These are phyloP conservation scores for Hypoxylon trugodes DNA, from an alignment of 495 filamentous ascomycete genomes.

Conservation along the genomic window DNA sequence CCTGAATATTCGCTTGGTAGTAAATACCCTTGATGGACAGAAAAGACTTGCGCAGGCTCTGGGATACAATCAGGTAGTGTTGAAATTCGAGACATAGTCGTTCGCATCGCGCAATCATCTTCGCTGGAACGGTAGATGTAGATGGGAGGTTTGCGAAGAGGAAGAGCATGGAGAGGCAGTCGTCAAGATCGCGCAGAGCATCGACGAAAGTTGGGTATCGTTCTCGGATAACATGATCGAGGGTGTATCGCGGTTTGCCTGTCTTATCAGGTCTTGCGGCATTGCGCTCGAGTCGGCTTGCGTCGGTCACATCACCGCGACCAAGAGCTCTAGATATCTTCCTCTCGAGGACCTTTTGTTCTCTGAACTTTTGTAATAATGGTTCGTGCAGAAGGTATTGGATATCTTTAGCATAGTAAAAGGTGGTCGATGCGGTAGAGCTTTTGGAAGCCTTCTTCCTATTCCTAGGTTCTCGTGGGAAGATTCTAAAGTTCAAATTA, in stretches of 20 bases:
- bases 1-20: conserved; percentile 97
- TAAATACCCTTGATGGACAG: conserved; percentile 99
- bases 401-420: conserved; percentile 99
- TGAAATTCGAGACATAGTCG: conserved; percentile 91
- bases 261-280: conserved; percentile 81
- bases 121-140: conserved; percentile 82
- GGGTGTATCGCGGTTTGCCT: conserved; percentile 81
- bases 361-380: conserved; percentile 92
- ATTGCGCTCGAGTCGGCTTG: conserved; percentile 67
- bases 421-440: conserved; percentile 88
- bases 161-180: conserved; percentile 96
- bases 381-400: conserved; percentile 98
- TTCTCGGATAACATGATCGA: conserved; percentile 97
- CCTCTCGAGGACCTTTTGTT: conserved; percentile 94
- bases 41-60: conserved; percentile 93
- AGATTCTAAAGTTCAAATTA: conserved; percentile 66
- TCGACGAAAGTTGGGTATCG: conserved; percentile 97
- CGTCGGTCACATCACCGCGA: conserved; percentile 88
- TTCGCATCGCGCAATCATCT: conserved; percentile 93
- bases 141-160: conserved; percentile 97
- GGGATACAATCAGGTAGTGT: conserved; percentile 92
- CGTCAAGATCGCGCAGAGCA: conserved; percentile 92
- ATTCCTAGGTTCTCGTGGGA: conserved; percentile 93
- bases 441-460: conserved; percentile 97
- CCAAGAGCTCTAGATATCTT: conserved; percentile 94